phyloP scores from a whole-genome alignment of 139 green algal species.

The Volvox africanus region DNA sequence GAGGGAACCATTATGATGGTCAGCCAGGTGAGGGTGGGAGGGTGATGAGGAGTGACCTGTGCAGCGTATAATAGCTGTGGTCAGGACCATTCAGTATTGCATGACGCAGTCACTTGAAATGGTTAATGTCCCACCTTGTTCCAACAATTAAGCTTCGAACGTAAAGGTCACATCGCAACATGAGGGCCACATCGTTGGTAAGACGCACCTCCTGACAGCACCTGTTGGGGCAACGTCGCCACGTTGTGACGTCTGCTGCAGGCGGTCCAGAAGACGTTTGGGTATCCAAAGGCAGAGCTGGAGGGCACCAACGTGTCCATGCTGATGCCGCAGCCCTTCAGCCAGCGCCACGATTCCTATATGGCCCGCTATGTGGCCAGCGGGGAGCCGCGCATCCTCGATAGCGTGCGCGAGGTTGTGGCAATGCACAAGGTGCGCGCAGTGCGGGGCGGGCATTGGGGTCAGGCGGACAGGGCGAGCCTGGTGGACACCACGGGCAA shows the following conservation, averaged over 20 bases:
- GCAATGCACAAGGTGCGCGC: constrained; percentile 50
- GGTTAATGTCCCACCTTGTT: neutral
- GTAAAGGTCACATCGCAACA: too few species aligned
- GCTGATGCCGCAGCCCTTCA: constrained; percentile 61
- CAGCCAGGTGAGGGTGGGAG: constrained; percentile 7
- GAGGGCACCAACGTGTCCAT: constrained; percentile 52
- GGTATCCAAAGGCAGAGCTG: constrained; percentile 56
- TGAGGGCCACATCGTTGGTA: too few species aligned
- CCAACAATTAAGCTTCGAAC: too few species aligned
- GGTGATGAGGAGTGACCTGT: neutral
- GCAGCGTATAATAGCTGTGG: too few species aligned
- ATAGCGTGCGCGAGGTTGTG: constrained; percentile 58
- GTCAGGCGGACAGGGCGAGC: too few species aligned
- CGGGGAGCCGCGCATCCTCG: constrained; percentile 59
- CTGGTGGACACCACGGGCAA: too few species aligned
- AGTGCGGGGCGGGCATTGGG: too few species aligned
- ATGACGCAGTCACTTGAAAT: too few species aligned
- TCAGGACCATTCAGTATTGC: too few species aligned
- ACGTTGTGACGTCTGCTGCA: neutral
- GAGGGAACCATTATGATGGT: constrained; percentile 56
- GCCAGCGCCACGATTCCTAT: constrained; percentile 47
- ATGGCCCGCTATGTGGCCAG: constrained; percentile 48
- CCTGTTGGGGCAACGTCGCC: too few species aligned
- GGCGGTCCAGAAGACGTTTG: constrained; percentile 46
- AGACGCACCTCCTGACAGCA: too few species aligned